These are phyloP conservation scores for Rheum nobile DNA, from an alignment of 148 eudicot species.

Conservation along the genomic window DNA sequence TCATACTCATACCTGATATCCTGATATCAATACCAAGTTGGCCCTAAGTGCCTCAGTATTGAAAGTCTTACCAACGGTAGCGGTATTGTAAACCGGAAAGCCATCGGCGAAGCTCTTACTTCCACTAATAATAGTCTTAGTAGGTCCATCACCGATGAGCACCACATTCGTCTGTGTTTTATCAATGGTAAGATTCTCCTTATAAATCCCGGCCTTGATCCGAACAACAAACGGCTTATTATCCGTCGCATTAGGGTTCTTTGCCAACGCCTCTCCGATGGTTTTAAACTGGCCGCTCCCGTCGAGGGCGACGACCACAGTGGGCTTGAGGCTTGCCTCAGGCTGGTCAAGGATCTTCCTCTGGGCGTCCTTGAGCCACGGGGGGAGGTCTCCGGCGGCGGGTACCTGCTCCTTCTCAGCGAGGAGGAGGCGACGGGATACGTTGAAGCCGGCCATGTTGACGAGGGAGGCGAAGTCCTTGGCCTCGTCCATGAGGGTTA, in stretches of 20 bases:
- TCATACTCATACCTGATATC: too few species aligned
- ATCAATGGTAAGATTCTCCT: slow-evolving; percentile 25
- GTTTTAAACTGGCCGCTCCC: background rate
- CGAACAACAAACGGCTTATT: slow-evolving; percentile 21
- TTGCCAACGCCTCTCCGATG: background rate
- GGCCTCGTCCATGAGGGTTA: slow-evolving; percentile 32
- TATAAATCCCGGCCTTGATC: slow-evolving; percentile 47
- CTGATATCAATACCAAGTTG: too few species aligned
- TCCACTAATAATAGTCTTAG: slow-evolving; percentile 35
- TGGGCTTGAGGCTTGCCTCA: background rate
- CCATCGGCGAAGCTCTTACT: slow-evolving; percentile 14
- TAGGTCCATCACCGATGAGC: slow-evolving; percentile 50
- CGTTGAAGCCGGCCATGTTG: background rate
- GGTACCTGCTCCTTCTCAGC: background rate
- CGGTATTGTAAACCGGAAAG: slow-evolving; percentile 22
- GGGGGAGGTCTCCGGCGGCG: slow-evolving; percentile 9
- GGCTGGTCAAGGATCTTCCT: background rate
- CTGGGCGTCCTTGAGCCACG: background rate
- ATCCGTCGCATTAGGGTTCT: background rate
- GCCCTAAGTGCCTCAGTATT: too few species aligned
- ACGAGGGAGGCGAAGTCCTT: background rate
- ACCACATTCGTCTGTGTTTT: slow-evolving; percentile 30
- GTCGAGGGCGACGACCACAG: background rate
- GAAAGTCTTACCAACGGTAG: slow-evolving; percentile 22
- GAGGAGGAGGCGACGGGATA: slow-evolving; percentile 6